These are phyloP conservation scores for Colletotrichum eremochloae DNA, from an alignment of 2,329 filamentous ascomycete genomes.

Conservation along the genomic window DNA sequence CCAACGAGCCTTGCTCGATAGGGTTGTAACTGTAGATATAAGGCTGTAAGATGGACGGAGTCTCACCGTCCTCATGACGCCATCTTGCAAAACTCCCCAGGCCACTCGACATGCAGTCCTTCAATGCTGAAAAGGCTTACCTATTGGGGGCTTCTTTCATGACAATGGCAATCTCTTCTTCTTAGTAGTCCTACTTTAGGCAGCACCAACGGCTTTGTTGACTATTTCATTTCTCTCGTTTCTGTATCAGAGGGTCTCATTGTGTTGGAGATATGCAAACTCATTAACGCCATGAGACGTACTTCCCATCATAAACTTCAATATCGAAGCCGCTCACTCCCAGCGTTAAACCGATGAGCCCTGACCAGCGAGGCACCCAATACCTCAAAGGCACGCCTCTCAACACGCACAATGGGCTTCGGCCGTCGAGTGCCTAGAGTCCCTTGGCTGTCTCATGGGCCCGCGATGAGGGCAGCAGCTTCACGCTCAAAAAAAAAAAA, in stretches of 20 bases:
- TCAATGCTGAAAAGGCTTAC: not conserved
- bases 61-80: not conserved
- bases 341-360: not conserved
- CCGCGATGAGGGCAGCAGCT: not conserved
- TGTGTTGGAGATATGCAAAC: too few relatives aligned
- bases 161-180: not conserved
- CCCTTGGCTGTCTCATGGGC: not conserved
- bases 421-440: not conserved
- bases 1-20: too few relatives aligned
- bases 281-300: too few relatives aligned
- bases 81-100: not conserved
- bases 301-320: not conserved
- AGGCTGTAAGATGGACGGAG: not conserved
- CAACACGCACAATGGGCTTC: slow-evolving; percentile 2
- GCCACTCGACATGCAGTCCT: not conserved
- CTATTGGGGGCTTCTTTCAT: not conserved
- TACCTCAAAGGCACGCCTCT: not conserved
- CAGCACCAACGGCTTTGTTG: not conserved
- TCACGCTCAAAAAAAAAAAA: not conserved
- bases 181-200: not conserved
- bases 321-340: not conserved
- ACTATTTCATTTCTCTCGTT: not conserved
- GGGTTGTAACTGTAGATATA: not conserved
- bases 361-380: too few relatives aligned
- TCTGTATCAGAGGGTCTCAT: not conserved